A percentile compares a stretch with the other conserved stretches of the same genome.
Conservation (phyloP, 2,329 filamentous ascomycete genomes). For the Tolypocladium paradoxum region DNA sequence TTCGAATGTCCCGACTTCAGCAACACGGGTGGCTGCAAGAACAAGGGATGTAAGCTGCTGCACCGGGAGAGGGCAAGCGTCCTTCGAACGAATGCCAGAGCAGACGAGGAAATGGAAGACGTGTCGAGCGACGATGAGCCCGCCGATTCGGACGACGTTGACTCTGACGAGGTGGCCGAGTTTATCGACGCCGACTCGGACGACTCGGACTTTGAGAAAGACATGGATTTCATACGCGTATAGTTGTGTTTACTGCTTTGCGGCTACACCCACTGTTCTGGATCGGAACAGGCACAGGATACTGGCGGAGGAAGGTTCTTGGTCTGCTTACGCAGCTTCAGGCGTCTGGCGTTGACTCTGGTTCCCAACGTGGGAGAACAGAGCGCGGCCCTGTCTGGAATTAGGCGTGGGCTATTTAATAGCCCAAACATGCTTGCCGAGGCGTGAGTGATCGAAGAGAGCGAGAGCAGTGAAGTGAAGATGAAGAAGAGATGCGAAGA, state of each 20-base stretch:
- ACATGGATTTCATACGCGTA: constrained; percentile 47
- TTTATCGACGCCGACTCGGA: constrained; percentile 46
- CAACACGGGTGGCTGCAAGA: constrained; percentile 77
- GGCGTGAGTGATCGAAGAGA: background rate
- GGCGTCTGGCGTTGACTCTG: background rate
- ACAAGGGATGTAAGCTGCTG: constrained; percentile 69
- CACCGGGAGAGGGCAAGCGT: constrained; percentile 82
- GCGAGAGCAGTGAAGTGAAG: background rate
- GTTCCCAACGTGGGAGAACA: background rate
- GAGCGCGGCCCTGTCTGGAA: background rate
- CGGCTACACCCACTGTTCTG: background rate
- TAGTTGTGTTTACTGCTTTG: constrained; percentile 7
- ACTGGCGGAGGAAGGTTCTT: background rate
- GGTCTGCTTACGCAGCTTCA: background rate
- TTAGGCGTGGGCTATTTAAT: background rate
- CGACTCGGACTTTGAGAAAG: constrained; percentile 43
- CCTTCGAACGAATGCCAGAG: constrained; percentile 53
- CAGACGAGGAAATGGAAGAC: constrained; percentile 51
- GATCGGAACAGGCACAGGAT: background rate
- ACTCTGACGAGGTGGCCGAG: constrained; percentile 64
- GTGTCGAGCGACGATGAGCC: constrained; percentile 67
- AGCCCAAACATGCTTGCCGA: background rate
- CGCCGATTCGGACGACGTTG: constrained; percentile 65
- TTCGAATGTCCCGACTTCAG: constrained; percentile 93
- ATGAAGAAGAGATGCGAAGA: background rate